phyloP scores from a whole-genome alignment of 257 asterid species.

The Solanum virginianum region DNA sequence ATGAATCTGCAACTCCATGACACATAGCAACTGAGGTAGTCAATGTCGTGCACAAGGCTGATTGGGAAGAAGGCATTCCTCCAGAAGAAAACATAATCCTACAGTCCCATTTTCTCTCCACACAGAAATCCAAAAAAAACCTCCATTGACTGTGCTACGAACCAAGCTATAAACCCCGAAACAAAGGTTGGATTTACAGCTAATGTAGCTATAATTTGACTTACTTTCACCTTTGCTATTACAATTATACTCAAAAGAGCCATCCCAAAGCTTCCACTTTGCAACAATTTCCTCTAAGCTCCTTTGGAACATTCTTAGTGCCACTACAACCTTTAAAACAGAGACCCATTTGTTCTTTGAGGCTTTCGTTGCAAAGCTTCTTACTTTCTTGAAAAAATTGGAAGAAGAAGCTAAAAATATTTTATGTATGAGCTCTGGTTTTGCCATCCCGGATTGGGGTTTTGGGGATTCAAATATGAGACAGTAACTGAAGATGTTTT shows the following conservation, averaged over 20 bases:
- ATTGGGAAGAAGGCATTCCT: conserved; percentile 87
- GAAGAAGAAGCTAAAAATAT: conserved; percentile 39
- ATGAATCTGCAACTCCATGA: conserved; percentile 77
- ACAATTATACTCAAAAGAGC: conserved; percentile 67
- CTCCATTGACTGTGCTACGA: conserved; percentile 56
- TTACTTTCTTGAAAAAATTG: conserved; percentile 34
- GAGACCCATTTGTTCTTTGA: conserved; percentile 22
- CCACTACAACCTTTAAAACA: conserved; percentile 3
- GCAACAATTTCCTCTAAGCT: conserved; percentile 9
- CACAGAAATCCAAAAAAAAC: conserved; percentile 64
- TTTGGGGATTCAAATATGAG: conserved; percentile 10
- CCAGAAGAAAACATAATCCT: conserved; percentile 71
- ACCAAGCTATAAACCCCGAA: conserved; percentile 65
- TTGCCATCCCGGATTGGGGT: conserved; percentile 30
- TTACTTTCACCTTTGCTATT: conserved; percentile 69
- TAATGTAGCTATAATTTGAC: conserved; percentile 66
- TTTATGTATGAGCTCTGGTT: conserved; percentile 14
- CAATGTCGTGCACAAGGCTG: conserved; percentile 84
- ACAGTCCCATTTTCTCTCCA: conserved; percentile 81
- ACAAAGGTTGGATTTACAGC: conserved; percentile 81
- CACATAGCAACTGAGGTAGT: conserved; percentile 83
- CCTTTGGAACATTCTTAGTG: conserved; percentile 8
- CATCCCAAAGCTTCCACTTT: conserved; percentile 52
- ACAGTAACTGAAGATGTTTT: conserved; percentile 10
- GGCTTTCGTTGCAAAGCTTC: conserved; percentile 26